Evolutionary conservation across 257 asterid species (phyloP).

Genomic region (Coffea eugenioides): DNA sequence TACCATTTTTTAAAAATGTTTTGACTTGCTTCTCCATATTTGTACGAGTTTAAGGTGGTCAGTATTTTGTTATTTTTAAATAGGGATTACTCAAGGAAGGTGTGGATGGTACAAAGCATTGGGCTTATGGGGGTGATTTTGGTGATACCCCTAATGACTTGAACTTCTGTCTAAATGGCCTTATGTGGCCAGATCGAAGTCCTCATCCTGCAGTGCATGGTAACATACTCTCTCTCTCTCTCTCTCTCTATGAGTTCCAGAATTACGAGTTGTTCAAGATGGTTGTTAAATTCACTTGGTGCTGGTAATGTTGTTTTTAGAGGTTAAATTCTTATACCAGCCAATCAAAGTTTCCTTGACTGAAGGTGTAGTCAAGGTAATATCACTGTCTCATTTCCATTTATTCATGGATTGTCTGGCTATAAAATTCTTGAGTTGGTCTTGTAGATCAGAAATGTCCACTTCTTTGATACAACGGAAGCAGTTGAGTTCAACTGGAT

Average conservation of each 20-base stretch:
- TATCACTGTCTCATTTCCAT: slow-evolving; percentile 10
- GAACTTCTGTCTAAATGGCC: slow-evolving; percentile 89
- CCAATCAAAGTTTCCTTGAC: slow-evolving; percentile 74
- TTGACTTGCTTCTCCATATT: not conserved
- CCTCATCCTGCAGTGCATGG: slow-evolving; percentile 96
- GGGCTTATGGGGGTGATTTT: slow-evolving; percentile 99
- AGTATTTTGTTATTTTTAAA: not conserved
- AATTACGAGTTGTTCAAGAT: not conserved
- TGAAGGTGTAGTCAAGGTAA: slow-evolving; percentile 73
- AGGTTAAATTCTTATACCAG: slow-evolving; percentile 89
- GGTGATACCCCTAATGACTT: slow-evolving; percentile 88
- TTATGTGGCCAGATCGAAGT: slow-evolving; percentile 92
- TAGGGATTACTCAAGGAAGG: slow-evolving; percentile 82
- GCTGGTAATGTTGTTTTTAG: slow-evolving; percentile 35
- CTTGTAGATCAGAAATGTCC: slow-evolving; percentile 69
- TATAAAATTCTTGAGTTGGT: slow-evolving; percentile 15
- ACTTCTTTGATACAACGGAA: slow-evolving; percentile 77
- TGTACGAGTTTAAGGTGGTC: not conserved
- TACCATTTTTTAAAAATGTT: not conserved
- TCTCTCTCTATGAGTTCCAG: not conserved
- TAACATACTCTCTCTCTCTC: slow-evolving; percentile 19
- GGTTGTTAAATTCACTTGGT: not conserved
- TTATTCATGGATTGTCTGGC: slow-evolving; percentile 10
- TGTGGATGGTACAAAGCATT: slow-evolving; percentile 60
- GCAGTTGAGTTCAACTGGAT: slow-evolving; percentile 71